Base-by-base conservation (phyloP, 169 alveolate genomes). In the Eimeria praecox region DNA sequence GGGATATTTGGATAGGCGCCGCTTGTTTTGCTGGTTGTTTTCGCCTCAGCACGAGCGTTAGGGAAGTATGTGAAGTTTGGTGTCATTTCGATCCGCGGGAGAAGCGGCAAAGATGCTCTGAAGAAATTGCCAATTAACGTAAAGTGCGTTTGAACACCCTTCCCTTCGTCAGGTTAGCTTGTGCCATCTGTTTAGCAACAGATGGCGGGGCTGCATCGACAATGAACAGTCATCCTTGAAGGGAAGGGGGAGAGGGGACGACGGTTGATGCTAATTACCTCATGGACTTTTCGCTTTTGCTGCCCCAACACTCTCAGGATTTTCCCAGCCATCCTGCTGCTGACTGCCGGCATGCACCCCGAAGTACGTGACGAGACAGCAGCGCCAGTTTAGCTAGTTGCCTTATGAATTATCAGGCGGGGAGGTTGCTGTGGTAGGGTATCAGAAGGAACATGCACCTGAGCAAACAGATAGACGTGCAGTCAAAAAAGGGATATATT, bases 281-380 rank as follows among this genome's bases (percentile, higher is more conserved):
- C 5, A 16, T 24, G 20, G 20, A 8, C 4, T 46, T 42, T 44
- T 46, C 66, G 22, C 59, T 44, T 27, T 49, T 14, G 10, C 44
- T 80, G 59, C 54, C 49, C 12, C 71, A 20, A 30, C 12, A 20
- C 46, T 54, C 78, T 0, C 90, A 90, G 95, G 71, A 90, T 90
- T 16, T 90, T 90, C 95, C 95, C 95, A 24, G 95, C 95, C 46
- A 90, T 90, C 38, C 44, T 90, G 64, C 90, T 90, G 46, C 30
- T 90, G 90, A 42, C 95, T 12, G 77, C 69, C 27, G 95, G 95
- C 95, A 90, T 90, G 95, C 95, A 90, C 78, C 95, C 95, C 16
- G 95, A 90, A 44, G 95, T 90, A 54, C 44, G 94, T 64, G 27
- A n/a, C 42, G 59, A 12, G 78, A 18, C 46, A 8, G 16, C 59